Evolutionary conservation across 495 filamentous ascomycete species (phyloP).

Genomic region (Aspergillus panamensis): DNA sequence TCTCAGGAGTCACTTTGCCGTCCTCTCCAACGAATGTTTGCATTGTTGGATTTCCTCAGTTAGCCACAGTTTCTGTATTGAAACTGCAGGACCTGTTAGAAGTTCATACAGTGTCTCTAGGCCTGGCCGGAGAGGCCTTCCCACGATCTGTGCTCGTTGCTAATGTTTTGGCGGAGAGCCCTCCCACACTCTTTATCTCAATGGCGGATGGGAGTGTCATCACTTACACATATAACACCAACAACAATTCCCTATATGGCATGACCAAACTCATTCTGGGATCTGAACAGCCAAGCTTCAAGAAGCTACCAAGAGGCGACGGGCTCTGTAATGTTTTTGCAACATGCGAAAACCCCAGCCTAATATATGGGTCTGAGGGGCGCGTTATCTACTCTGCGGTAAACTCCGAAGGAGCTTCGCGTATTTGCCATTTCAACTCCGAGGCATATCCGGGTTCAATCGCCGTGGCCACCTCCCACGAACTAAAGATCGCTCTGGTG

Average conservation of each 20-base stretch:
- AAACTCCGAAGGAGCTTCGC: slow-evolving; percentile 82
- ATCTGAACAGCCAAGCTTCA: slow-evolving; percentile 76
- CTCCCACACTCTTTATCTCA: slow-evolving; percentile 81
- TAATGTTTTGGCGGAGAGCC: slow-evolving; percentile 58
- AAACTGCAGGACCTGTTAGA: slow-evolving; percentile 59
- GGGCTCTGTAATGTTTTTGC: slow-evolving; percentile 80
- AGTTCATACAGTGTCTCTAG: slow-evolving; percentile 57
- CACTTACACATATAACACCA: slow-evolving; percentile 69
- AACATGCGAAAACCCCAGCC: slow-evolving; percentile 85
- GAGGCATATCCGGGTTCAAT: slow-evolving; percentile 78
- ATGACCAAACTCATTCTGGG: slow-evolving; percentile 83
- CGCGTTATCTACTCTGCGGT: slow-evolving; percentile 90
- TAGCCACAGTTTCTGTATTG: slow-evolving; percentile 68
- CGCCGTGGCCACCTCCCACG: slow-evolving; percentile 69
- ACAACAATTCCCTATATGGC: slow-evolving; percentile 56
- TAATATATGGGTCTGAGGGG: slow-evolving; percentile 87
- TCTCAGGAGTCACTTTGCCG: slow-evolving; percentile 76
- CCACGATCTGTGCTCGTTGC: slow-evolving; percentile 79
- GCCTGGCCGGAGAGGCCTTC: slow-evolving; percentile 60
- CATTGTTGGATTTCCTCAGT: slow-evolving; percentile 82
- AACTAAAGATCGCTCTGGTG: slow-evolving; percentile 77
- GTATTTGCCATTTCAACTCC: slow-evolving; percentile 76
- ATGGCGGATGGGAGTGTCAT: slow-evolving; percentile 92
- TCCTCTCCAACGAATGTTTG: slow-evolving; percentile 48
- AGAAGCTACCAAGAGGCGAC: slow-evolving; percentile 63